A percentile compares a stretch with the other conserved stretches of the same genome.
Conservation (phyloP, 2,329 filamentous ascomycete genomes). For the Colletotrichum gigasporum region DNA sequence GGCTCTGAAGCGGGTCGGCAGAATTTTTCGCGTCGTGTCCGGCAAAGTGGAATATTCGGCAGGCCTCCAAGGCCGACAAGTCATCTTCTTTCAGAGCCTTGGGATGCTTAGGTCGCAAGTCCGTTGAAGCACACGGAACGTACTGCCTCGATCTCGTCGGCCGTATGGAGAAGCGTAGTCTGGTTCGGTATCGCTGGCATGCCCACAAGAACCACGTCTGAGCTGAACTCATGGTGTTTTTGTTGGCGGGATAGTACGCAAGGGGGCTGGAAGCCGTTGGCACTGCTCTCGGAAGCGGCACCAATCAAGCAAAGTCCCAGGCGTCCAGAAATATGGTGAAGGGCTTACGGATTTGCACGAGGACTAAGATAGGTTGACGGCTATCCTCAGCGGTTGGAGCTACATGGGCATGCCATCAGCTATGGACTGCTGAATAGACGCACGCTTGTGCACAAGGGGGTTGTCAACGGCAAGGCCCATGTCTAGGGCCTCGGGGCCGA, state of each 20-base stretch:
- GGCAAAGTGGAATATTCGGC: background rate
- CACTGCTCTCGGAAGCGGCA: conserved; percentile 90
- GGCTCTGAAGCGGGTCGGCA: conserved; percentile 27
- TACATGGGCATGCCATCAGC: conserved; percentile 36
- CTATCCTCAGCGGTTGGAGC: background rate
- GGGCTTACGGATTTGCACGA: conserved; percentile 50
- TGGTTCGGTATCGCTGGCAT: conserved; percentile 35
- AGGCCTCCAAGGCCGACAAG: conserved; percentile 31
- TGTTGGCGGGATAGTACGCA: conserved; percentile 96
- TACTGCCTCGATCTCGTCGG: conserved; percentile 33
- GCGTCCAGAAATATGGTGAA: conserved; percentile 39
- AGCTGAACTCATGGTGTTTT: conserved; percentile 62
- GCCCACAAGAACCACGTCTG: conserved; percentile 36
- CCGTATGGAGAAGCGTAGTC: conserved; percentile 31
- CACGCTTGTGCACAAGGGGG: conserved; percentile 90
- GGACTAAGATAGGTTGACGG: conserved; percentile 37
- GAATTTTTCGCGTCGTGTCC: background rate
- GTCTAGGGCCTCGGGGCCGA: conserved; percentile 65
- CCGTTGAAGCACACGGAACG: conserved; percentile 15
- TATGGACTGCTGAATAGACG: conserved; percentile 90
- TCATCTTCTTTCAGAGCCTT: conserved; percentile 34
- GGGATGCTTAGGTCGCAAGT: background rate
- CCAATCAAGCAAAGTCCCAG: conserved; percentile 74
- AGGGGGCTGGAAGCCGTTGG: conserved; percentile 87
- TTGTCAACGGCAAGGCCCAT: conserved; percentile 75